Conservation (phyloP, 1,139 yeast species). For the Hanseniaspora sp. region DNA sequence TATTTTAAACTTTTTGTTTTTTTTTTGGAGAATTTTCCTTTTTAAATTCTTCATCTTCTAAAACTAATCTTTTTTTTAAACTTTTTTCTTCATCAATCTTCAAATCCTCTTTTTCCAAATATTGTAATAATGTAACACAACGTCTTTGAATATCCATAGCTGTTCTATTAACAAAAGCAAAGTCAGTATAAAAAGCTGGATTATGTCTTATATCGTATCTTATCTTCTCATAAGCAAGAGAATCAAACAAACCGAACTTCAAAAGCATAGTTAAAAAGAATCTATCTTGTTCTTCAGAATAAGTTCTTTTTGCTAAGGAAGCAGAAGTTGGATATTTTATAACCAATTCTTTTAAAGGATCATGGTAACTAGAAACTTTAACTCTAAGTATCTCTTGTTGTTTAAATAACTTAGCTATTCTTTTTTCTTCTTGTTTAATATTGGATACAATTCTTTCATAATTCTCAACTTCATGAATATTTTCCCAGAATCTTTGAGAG, state of each 20-base stretch:
- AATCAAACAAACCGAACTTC: constrained; percentile 54
- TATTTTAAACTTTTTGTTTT: constrained; percentile 1
- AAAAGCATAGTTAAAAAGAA: constrained; percentile 55
- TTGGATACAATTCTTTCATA: constrained; percentile 55
- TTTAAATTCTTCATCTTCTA: constrained; percentile 26
- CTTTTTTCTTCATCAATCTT: constrained; percentile 24
- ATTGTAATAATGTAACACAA: constrained; percentile 52
- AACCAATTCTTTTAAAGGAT: constrained; percentile 54
- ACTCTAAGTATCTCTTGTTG: constrained; percentile 60
- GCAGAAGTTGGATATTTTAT: constrained; percentile 53
- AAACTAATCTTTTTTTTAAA: constrained; percentile 23
- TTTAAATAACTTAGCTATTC: constrained; percentile 42
- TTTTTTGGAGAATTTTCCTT: constrained; percentile 10
- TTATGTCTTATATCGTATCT: constrained; percentile 51
- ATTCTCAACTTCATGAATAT: constrained; percentile 57
- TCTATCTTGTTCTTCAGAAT: constrained; percentile 65
- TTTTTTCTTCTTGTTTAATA: constrained; percentile 70
- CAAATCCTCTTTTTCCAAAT: constrained; percentile 46
- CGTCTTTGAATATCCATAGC: constrained; percentile 56
- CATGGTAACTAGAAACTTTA: constrained; percentile 48
- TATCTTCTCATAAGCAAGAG: constrained; percentile 53
- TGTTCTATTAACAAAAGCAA: constrained; percentile 58
- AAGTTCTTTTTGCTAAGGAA: constrained; percentile 46
- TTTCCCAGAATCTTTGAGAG: constrained; percentile 56
- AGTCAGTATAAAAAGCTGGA: constrained; percentile 57